Percentiles rank a stretch among this genome's conserved stretches.
These are phyloP conservation scores for Calonectria naviculata DNA, from an alignment of 2,329 filamentous ascomycete genomes.

Conservation along the genomic window DNA sequence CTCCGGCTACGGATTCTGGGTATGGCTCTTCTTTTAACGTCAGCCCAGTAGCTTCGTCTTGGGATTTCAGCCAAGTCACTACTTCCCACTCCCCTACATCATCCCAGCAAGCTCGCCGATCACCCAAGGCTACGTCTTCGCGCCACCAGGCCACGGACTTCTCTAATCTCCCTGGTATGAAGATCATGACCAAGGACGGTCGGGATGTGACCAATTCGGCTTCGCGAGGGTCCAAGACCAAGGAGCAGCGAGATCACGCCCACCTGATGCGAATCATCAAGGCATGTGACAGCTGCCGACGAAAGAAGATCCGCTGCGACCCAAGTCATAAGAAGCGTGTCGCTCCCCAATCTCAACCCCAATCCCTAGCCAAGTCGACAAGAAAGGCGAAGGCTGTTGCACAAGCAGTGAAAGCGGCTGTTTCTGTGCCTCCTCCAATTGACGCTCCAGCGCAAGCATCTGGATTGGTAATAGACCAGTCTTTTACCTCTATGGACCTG, in stretches of 20 bases:
- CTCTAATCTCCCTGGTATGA: constrained; percentile 70
- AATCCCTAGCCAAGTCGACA: constrained; percentile 47
- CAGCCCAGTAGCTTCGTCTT: constrained; percentile 61
- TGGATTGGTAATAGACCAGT: constrained; percentile 28
- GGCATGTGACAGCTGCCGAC: constrained; percentile 71
- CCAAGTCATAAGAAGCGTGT: constrained; percentile 66
- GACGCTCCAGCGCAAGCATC: constrained; percentile 13
- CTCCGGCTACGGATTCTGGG: constrained; percentile 60
- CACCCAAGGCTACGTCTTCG: constrained; percentile 41
- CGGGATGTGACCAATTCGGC: constrained; percentile 71
- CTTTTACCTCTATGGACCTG: constrained; percentile 35
- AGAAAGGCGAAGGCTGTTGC: constrained; percentile 54
- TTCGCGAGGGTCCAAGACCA: constrained; percentile 72
- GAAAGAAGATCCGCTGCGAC: constrained; percentile 73
- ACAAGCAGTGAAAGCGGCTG: constrained; percentile 24
- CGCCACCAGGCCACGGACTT: constrained; percentile 55
- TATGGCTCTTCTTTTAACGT: constrained; percentile 59
- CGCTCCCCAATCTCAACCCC: constrained; percentile 45
- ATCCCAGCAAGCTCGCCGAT: constrained; percentile 35
- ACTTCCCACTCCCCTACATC: constrained; percentile 45
- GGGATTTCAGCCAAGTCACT: constrained; percentile 56
- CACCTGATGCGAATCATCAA: constrained; percentile 76
- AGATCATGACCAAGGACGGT: constrained; percentile 73
- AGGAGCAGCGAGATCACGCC: constrained; percentile 75
- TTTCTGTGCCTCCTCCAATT: constrained; percentile 13